Percentiles rank a stretch among this genome's conserved stretches.
phyloP scores from a whole-genome alignment of 2,329 filamentous ascomycete genomes.

The Alternaria solani region DNA sequence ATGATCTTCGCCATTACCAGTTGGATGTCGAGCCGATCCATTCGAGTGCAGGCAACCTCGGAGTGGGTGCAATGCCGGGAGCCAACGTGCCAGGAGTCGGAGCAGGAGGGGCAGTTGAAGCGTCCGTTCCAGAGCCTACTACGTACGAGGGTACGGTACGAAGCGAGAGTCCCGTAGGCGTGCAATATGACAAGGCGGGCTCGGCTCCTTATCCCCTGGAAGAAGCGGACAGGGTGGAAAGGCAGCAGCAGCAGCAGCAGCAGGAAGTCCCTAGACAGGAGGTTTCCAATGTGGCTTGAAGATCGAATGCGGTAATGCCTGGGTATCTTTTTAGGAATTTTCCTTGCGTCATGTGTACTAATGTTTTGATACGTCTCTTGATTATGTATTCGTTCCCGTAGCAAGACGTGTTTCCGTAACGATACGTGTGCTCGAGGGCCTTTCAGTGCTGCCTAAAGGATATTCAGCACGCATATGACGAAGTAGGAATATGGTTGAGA shows the following conservation, averaged over 20 bases:
- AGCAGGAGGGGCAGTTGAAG: not conserved
- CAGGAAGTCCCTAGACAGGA: constrained; percentile 15
- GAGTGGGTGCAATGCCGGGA: constrained; percentile 56
- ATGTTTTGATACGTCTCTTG: constrained; percentile 19
- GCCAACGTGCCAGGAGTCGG: constrained; percentile 9
- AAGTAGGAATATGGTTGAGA: not conserved
- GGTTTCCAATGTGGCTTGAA: constrained; percentile 20
- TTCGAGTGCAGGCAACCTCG: constrained; percentile 58
- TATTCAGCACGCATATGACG: not conserved
- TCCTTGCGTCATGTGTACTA: constrained; percentile 27
- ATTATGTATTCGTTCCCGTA: constrained; percentile 1
- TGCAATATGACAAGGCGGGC: constrained; percentile 33
- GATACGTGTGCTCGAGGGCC: not conserved
- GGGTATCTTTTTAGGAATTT: not conserved
- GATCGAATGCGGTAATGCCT: not conserved
- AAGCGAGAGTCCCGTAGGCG: constrained; percentile 34
- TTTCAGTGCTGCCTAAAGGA: not conserved
- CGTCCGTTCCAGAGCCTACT: constrained; percentile 14
- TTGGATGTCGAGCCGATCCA: constrained; percentile 63
- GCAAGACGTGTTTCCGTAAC: not conserved
- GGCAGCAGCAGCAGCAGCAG: constrained; percentile 17
- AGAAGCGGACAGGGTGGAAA: constrained; percentile 41
- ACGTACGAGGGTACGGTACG: constrained; percentile 15
- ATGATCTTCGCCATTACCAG: constrained; percentile 81
- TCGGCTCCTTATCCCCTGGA: constrained; percentile 41